These are phyloP conservation scores for Zygotorulaspora chibaensis DNA, from an alignment of 805 yeast genomes.

Conservation along the genomic window DNA sequence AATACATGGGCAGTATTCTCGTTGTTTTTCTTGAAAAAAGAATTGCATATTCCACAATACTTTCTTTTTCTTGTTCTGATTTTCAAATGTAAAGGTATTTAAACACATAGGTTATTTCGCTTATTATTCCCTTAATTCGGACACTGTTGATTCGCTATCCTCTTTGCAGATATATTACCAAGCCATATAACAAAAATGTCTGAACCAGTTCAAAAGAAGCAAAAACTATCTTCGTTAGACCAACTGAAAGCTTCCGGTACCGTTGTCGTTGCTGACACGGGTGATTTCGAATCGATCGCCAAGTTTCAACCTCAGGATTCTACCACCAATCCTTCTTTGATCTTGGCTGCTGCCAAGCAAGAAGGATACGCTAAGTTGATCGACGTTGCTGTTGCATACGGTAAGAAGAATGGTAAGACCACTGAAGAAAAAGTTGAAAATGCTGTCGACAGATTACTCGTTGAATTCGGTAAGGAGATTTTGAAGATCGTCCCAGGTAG, in stretches of 20 bases:
- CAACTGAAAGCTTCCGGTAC: constrained; percentile 95
- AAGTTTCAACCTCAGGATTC: constrained; percentile 99
- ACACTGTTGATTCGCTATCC: not conserved
- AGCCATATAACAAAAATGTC: constrained; percentile 13
- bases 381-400: constrained; percentile 86
- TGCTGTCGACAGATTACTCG: constrained; percentile 89
- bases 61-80: not conserved
- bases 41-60: not conserved
- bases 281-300: constrained; percentile 97
- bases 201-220: constrained; percentile 32
- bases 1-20: no score
- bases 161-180: not conserved
- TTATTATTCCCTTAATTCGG: not conserved
- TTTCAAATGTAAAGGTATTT: not conserved
- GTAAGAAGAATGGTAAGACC: constrained; percentile 56
- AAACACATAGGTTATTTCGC: constrained; percentile 1
- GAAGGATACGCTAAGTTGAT: constrained; percentile 83
- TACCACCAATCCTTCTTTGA: constrained; percentile 97
- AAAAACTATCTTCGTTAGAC: constrained; percentile 66
- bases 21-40: not conserved
- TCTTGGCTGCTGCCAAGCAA: constrained; percentile 91
- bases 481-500: constrained; percentile 96
- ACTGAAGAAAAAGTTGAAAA: constrained; percentile 59
- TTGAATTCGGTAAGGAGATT: constrained; percentile 94
- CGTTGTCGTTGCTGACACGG: constrained; percentile 96